Evolutionary conservation across 2,329 filamentous ascomycete genomes (phyloP).

Genomic region (Sclerotinia subarctica): DNA sequence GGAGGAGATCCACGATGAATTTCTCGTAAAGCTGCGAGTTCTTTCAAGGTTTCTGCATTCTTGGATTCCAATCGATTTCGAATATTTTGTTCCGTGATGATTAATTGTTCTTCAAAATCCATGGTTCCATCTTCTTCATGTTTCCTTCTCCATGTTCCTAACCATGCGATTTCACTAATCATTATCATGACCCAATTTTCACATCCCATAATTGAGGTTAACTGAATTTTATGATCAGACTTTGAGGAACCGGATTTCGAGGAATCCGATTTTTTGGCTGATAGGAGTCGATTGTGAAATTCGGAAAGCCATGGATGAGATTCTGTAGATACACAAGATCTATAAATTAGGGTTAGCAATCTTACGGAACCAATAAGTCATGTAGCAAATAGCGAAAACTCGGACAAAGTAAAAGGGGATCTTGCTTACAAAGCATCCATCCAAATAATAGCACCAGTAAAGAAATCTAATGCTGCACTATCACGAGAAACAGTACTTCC

Average conservation of each 20-base stretch:
- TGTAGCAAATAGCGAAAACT: neutral
- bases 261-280: neutral
- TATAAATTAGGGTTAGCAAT: slow-evolving; percentile 1
- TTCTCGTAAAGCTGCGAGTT: neutral
- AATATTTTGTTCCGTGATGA: slow-evolving; percentile 2
- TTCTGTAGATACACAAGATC: slow-evolving; percentile 46
- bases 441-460: slow-evolving; percentile 16
- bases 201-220: slow-evolving; percentile 52
- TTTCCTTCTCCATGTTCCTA: slow-evolving; percentile 55
- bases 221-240: slow-evolving; percentile 37
- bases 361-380: neutral
- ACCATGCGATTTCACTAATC: slow-evolving; percentile 50
- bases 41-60: neutral
- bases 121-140: slow-evolving; percentile 43
- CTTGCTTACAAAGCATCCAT: slow-evolving; percentile 14
- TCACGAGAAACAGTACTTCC: neutral
- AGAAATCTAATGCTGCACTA: slow-evolving; percentile 18
- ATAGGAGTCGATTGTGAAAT: slow-evolving; percentile 19
- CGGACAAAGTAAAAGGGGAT: neutral
- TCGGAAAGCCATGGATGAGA: slow-evolving; percentile 43
- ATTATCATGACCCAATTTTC: slow-evolving; percentile 54
- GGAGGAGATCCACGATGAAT: neutral
- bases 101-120: slow-evolving; percentile 4
- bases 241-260: neutral
- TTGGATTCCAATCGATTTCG: neutral